These are phyloP conservation scores for Serendipita sp. DNA, from an alignment of 768 basidiomycete genomes.

Conservation along the genomic window DNA sequence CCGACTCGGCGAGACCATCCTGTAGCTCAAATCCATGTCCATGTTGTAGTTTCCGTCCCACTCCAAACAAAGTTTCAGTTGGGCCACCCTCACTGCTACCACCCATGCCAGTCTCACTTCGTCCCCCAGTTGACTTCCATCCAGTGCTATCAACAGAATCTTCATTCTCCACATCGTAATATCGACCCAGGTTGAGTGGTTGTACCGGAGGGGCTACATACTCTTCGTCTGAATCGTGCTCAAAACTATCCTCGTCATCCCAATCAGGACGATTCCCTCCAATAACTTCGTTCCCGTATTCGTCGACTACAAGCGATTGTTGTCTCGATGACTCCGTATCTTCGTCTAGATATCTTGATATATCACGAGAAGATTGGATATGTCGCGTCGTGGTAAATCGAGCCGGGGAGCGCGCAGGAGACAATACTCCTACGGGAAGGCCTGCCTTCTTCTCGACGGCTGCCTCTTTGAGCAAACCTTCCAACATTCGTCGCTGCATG, in stretches of 20 bases:
- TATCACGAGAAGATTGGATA: background rate
- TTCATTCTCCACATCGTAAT: background rate
- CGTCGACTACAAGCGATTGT: background rate
- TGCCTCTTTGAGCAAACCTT: background rate
- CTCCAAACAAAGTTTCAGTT: background rate
- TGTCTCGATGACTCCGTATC: background rate
- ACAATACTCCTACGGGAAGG: background rate
- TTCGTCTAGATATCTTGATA: background rate
- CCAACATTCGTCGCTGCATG: background rate
- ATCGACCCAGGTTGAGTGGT: background rate
- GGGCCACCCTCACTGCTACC: background rate
- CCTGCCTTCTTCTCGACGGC: background rate
- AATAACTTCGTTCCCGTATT: constrained; percentile 1
- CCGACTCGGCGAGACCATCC: background rate
- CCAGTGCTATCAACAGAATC: background rate
- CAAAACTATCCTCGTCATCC: background rate
- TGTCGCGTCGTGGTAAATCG: background rate
- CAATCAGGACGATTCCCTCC: background rate
- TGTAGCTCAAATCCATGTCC: background rate
- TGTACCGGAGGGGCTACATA: background rate
- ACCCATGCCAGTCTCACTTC: background rate
- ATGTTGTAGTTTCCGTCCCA: background rate
- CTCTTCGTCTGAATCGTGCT: background rate
- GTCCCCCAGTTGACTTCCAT: background rate
- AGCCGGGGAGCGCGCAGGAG: background rate